Percentiles rank a stretch among this genome's conserved stretches.
phyloP scores from a whole-genome alignment of 2,329 filamentous ascomycete genomes.

The Triangularia setosa region DNA sequence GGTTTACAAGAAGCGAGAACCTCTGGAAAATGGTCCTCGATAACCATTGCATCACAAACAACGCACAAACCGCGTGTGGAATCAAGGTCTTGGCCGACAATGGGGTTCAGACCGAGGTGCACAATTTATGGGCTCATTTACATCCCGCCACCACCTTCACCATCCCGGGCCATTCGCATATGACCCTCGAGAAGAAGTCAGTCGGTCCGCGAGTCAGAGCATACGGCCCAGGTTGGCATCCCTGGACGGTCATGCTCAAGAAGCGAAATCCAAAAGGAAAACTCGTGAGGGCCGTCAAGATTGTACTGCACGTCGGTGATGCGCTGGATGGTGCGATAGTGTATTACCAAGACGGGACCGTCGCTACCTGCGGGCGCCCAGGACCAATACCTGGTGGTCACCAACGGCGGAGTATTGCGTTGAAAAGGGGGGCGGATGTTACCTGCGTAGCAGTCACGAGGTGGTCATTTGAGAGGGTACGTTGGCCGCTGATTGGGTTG shows the following conservation, averaged over 20 bases:
- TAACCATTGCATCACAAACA: not conserved
- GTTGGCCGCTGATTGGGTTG: slow-evolving; percentile 5
- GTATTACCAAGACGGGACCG: slow-evolving; percentile 36
- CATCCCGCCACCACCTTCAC: not conserved
- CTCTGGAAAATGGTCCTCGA: slow-evolving; percentile 8
- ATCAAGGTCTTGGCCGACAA: not conserved
- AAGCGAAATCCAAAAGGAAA: slow-evolving; percentile 20
- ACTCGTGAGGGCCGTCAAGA: slow-evolving; percentile 36
- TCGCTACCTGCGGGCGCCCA: slow-evolving; percentile 39
- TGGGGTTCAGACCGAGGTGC: not conserved
- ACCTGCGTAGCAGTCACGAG: slow-evolving; percentile 31
- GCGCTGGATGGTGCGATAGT: slow-evolving; percentile 44
- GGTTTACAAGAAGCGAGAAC: slow-evolving; percentile 17
- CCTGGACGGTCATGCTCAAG: slow-evolving; percentile 34
- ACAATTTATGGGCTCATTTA: not conserved
- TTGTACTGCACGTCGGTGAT: slow-evolving; percentile 43
- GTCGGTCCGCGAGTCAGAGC: not conserved
- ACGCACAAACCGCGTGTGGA: not conserved
- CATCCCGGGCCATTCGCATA: not conserved
- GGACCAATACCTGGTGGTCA: slow-evolving; percentile 30
- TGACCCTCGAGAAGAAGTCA: not conserved
- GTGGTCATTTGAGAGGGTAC: not conserved
- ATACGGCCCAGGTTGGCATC: not conserved
- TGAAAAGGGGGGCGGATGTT: slow-evolving; percentile 27
- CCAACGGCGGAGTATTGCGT: slow-evolving; percentile 26